Evolutionary conservation across 2,329 filamentous ascomycete species (phyloP), one percentile per base, ranked within the genome.

Genomic region (Decorospora gaudefroyi): DNA sequence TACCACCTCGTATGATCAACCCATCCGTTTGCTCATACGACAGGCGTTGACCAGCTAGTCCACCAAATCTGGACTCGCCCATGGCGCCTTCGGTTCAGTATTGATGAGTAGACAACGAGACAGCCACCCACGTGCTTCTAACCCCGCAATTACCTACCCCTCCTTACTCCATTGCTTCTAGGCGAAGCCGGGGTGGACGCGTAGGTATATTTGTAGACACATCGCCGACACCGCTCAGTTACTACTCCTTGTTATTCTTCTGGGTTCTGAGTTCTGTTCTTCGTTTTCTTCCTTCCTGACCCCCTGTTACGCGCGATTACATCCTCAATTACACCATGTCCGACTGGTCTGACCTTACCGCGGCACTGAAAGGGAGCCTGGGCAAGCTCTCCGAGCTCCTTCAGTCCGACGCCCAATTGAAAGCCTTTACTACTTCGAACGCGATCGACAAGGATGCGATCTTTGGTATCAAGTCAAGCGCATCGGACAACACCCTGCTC

Each of bases 401-500:
- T 18, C 45, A 62, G 12, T 67, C 64, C 23, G 67, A 71, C 25
- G 48, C 36, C 16, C 64, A 68, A 43, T 59, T 69, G 35, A 65
- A 68, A 16, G 65, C 68, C 6, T 70, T 71, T 42, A 67, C 63
- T 4, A 64, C 60, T 4, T 63, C 68, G 0, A 48, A 65, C 30
- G 66, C 67, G 4, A 70, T 71, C 44, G 60, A 61, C 37, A 61
- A 62, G 25, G 48, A 57, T 7, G 51, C 53, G 5, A 69, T 64
- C 1, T 71, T 71, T 28, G 66, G 62, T 19, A 65, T 68, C 61
- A 69, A 67, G 40, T 65, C 68, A 10, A 62, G 56, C 40, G 61
- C 57, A 30, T 68, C 61, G 2, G 65, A 69, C 46, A 62, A 62
- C 36, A 54, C 62, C 1, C 49, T 71, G 12, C 62, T 71, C 25